Base-by-base conservation (phyloP, 257 asterid species). In the Primulina tabacum region DNA sequence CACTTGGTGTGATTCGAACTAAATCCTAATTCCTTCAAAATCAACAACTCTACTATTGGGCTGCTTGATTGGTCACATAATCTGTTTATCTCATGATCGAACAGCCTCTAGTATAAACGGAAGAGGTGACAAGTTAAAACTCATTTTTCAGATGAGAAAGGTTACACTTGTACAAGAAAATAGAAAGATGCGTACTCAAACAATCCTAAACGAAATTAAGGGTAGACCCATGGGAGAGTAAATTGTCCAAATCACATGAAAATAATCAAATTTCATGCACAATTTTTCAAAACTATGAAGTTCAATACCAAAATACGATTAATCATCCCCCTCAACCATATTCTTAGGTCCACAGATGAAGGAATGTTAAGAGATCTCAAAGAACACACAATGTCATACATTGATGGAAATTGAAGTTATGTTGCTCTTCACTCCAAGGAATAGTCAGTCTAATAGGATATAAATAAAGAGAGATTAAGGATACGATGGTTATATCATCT, bases 361-460 rank as follows among this genome's bases (percentile, higher is more conserved):
- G 55, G 55, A 35, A 63, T 40, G 68, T 9, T 35, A 8, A 63
- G 68, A 63, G 68, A 35, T 63, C 8, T 34, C n/a, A 16, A 63
- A 63, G 55, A 35, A 16, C 56, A 50, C 20, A 63, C 18, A 34
- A 63, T n/a, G 53, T 7, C 26, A 63, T 29, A n/a, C 0, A 5
- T 8, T 40, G 33, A 11, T 35, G 7, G 30, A 55, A 58, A 56
- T 18, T 11, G 20, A n/a, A 11, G 34, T 68, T 35, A 68, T 18
- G 30, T 63, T 60, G 35, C 14, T 4, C 35, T 24, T 17, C 20
- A 60, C 64, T 63, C 50, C 34, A 47, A 30, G 12, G 16, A 43
- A 43, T 43, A 43, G 53, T 11, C n/a, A 12, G 14, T 43, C 53
- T 43, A 43, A 43, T 43, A 43, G 53, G 53, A 43, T 11, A 43